Percentiles rank a stretch among this genome's conserved stretches.
Evolutionary conservation across 768 basidiomycete species (phyloP).

Genomic region (Collybiopsis luxurians): DNA sequence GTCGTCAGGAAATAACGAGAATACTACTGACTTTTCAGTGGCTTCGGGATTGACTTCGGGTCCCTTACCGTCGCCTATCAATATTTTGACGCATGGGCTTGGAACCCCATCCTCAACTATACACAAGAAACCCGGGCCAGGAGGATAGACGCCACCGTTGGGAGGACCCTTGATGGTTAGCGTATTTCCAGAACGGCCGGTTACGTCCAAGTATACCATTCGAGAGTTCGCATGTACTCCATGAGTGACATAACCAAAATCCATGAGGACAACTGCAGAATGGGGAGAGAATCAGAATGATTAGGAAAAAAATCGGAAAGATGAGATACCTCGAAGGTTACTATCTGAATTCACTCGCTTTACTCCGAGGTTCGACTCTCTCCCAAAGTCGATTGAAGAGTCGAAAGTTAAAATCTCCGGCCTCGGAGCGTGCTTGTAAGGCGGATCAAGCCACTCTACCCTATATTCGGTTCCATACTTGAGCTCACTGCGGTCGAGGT

Average conservation of each 20-base stretch:
- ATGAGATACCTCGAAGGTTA: constrained; percentile 47
- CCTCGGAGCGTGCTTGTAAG: constrained; percentile 66
- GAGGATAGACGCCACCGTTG: constrained; percentile 64
- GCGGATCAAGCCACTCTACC: constrained; percentile 82
- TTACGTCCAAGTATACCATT: constrained; percentile 59
- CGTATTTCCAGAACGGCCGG: constrained; percentile 35
- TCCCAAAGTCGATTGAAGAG: constrained; percentile 40
- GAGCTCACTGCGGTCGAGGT: constrained; percentile 70
- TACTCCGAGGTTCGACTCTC: constrained; percentile 46
- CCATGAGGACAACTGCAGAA: constrained; percentile 66
- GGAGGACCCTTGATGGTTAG: constrained; percentile 67
- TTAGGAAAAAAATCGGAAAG: background rate
- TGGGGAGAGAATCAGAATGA: background rate
- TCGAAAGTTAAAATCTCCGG: constrained; percentile 44
- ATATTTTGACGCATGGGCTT: constrained; percentile 57
- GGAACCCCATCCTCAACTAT: constrained; percentile 66
- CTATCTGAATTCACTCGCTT: constrained; percentile 31
- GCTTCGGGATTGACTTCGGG: constrained; percentile 59
- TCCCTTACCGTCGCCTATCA: constrained; percentile 64
- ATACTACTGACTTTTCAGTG: constrained; percentile 49
- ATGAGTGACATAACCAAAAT: constrained; percentile 80
- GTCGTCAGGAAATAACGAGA: background rate
- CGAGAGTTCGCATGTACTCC: constrained; percentile 74
- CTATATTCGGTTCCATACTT: constrained; percentile 85
- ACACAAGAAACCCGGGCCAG: constrained; percentile 78